Evolutionary conservation across 371 early-diverging fungal genomes (phyloP).

Genomic region (Rhizopus delemar): DNA sequence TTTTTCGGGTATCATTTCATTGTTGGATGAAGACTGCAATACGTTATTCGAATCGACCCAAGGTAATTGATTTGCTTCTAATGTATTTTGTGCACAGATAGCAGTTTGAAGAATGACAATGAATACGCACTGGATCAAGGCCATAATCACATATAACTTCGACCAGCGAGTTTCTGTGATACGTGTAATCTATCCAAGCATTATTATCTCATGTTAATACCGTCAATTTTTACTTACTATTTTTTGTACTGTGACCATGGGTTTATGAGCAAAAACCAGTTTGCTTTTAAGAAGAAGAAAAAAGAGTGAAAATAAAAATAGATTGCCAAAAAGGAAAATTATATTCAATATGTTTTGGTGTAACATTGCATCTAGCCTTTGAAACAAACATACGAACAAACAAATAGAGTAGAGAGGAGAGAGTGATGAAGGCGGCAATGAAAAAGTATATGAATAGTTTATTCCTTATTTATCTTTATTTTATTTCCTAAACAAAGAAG

Average conservation of each 20-base stretch:
- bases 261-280: slow-evolving; percentile 14
- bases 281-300: slow-evolving; percentile 4
- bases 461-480: too few relatives aligned
- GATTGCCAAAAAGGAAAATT: neutral
- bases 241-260: slow-evolving; percentile 37
- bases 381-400: neutral
- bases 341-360: neutral
- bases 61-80: slow-evolving; percentile 22
- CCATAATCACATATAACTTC: slow-evolving; percentile 28
- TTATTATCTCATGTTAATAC: neutral
- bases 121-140: slow-evolving; percentile 25
- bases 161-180: slow-evolving; percentile 35
- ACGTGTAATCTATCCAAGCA: slow-evolving; percentile 13
- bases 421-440: too few relatives aligned
- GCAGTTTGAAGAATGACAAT: slow-evolving; percentile 24
- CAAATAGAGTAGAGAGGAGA: too few relatives aligned
- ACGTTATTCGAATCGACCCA: slow-evolving; percentile 4
- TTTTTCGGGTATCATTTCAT: slow-evolving; percentile 11
- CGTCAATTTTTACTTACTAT: slow-evolving; percentile 20
- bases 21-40: slow-evolving; percentile 10
- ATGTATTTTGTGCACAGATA: slow-evolving; percentile 26
- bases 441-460: too few relatives aligned
- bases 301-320: neutral
- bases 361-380: neutral
- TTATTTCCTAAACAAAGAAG: too few relatives aligned